Evolutionary conservation across 2,329 filamentous ascomycete genomes (phyloP), one percentile per base, ranked within the genome.

Genomic region (Oidium heveae): DNA sequence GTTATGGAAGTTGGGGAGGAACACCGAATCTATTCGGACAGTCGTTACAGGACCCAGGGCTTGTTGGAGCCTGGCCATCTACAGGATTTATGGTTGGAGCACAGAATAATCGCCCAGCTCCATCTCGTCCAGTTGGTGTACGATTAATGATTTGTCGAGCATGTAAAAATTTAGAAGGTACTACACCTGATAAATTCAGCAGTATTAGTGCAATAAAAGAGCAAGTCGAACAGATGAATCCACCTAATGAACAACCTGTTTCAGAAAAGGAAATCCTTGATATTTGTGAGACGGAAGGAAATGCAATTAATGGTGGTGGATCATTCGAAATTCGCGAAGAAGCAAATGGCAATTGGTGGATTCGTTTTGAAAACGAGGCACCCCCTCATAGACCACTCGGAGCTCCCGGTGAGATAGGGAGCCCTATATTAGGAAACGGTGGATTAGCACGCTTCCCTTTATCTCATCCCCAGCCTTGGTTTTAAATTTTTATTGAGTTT

Each of bases 261-360:
- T 66, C 72, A 59, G 66, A 78, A 71, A 63, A 73, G 28, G 88
- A 95, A 62, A 73, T 96, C 61, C 73, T 89, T 41, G 79, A 84
- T 56, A 84, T 60, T 56, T 91, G 85, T 66, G 89, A 96, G 62
- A 94, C 89, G 0, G 86, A 94, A 65, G 91, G 91, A 56, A 93
- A 83, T 62, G 65, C 71, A 1, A 78, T 81, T 56, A 96, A 96
- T 62, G 91, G 91, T 49, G 89, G 89, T 47, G 91, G 91, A n/a
- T 82, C 76, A 28, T 93, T 98, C 63, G 79, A 84, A n/a, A 59
- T 65, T 46, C 62, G 64, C 18, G 54, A 57, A 52, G 61, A 63
- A 55, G 58, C 53, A 5, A 59, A 61, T 53, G 59, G 59, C 15
- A 59, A 57, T 13, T 54, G 41, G 22, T 60, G 58, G 15, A 72